phyloP scores from a whole-genome alignment of 768 basidiomycete species.

The Russula compacta region DNA sequence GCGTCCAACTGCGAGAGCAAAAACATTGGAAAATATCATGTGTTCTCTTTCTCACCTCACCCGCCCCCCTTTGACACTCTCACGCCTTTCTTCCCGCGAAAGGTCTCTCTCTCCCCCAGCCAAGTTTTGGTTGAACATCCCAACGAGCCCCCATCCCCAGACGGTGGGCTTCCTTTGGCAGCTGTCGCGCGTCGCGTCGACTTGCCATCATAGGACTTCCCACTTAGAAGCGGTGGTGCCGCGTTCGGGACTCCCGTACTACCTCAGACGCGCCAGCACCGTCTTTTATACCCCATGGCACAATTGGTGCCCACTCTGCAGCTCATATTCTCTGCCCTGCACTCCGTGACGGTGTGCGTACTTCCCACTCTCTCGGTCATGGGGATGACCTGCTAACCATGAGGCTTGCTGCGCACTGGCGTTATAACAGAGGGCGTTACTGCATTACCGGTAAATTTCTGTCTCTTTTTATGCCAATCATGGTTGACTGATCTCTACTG shows the following conservation, averaged over 20 bases:
- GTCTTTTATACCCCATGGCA: background rate
- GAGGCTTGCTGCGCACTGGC: background rate
- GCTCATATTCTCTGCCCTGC: background rate
- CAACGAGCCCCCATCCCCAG: too few relatives aligned
- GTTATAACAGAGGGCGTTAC: conserved; percentile 14
- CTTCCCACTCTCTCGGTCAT: too few relatives aligned
- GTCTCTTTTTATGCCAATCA: background rate
- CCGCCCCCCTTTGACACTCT: too few relatives aligned
- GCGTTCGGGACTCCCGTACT: background rate
- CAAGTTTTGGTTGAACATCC: too few relatives aligned
- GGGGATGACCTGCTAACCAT: background rate
- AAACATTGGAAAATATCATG: too few relatives aligned
- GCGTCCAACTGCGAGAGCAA: too few relatives aligned
- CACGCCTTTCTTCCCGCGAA: background rate
- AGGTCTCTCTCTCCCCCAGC: conserved; percentile 19
- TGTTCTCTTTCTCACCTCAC: too few relatives aligned
- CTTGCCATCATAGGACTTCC: background rate
- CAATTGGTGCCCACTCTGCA: background rate
- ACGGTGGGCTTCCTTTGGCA: too few relatives aligned
- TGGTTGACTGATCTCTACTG: background rate
- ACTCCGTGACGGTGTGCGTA: background rate
- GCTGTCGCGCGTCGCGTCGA: background rate
- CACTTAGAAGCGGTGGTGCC: background rate
- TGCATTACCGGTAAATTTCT: background rate
- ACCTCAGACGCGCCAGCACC: background rate